Evolutionary conservation across 106 monocot species (phyloP).

Genomic region (Apostasia ramifera): DNA sequence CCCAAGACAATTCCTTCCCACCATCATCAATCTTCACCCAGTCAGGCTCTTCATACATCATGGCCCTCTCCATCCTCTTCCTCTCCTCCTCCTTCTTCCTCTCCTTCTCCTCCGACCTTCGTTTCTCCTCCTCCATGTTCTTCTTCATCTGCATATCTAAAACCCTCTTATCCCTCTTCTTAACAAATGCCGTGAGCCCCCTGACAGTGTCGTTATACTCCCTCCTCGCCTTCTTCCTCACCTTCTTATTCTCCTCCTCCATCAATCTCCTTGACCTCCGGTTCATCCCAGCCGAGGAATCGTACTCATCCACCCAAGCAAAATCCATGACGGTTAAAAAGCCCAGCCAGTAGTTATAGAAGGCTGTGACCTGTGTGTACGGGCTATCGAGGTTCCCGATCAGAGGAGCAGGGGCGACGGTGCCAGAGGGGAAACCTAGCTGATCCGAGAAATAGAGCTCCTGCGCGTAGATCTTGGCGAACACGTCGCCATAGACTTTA

Average conservation of each 20-base stretch:
- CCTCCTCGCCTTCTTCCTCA: constrained; percentile 67
- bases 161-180: constrained; percentile 98
- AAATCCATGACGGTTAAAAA: constrained; percentile 82
- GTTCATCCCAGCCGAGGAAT: constrained; percentile 47
- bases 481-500: constrained; percentile 87
- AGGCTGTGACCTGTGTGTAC: constrained; percentile 67
- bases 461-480: constrained; percentile 51
- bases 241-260: constrained; percentile 97
- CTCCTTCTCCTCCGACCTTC: constrained; percentile 45
- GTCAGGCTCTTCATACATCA: constrained; percentile 69
- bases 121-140: constrained; percentile 61
- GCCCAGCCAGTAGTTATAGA: constrained; percentile 81
- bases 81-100: constrained; percentile 74
- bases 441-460: constrained; percentile 59
- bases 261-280: constrained; percentile 58
- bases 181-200: constrained; percentile 73
- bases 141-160: constrained; percentile 62
- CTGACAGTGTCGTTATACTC: constrained; percentile 80
- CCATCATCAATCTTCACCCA: constrained; percentile 56
- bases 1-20: constrained; percentile 17
- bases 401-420: constrained; percentile 44
- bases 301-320: constrained; percentile 76
- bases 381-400: constrained; percentile 81
- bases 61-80: constrained; percentile 61
- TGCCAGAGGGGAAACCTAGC: constrained; percentile 33